A percentile compares a stretch with the other conserved stretches of the same genome.
Evolutionary conservation across 1,284 basidiomycete species (phyloP).

Genomic region (Porogramme epimiltina): DNA sequence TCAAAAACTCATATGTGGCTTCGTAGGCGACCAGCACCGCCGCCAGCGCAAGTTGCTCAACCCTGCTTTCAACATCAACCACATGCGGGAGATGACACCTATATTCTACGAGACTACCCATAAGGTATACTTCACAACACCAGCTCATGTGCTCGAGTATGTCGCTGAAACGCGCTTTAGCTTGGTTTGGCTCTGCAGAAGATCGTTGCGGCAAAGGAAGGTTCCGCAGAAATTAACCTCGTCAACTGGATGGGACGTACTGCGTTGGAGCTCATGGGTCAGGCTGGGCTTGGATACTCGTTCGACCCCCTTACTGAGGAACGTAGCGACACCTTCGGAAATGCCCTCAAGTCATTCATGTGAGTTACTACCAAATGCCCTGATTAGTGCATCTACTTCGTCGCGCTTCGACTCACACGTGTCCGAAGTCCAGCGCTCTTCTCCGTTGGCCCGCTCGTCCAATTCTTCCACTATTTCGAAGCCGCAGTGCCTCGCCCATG

Average conservation of each 20-base stretch:
- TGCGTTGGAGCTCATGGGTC: conserved; percentile 22
- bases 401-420: not conserved
- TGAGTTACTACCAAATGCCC: not conserved
- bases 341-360: conserved; percentile 13
- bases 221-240: conserved; percentile 17
- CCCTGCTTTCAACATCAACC: conserved; percentile 10
- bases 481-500: conserved; percentile 6
- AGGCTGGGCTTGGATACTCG: conserved; percentile 21
- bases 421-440: conserved; percentile 7
- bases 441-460: conserved; percentile 2
- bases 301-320: conserved; percentile 20
- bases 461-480: conserved; percentile 11
- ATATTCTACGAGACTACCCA: conserved; percentile 7
- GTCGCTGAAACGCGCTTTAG: not conserved
- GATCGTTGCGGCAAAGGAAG: not conserved
- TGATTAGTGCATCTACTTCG: not conserved
- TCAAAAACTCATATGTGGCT: not conserved
- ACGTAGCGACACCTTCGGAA: conserved; percentile 4
- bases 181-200: conserved; percentile 8
- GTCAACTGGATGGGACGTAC: conserved; percentile 22
- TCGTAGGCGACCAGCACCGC: conserved; percentile 7
- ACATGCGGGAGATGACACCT: conserved; percentile 15
- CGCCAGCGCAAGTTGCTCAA: conserved; percentile 17
- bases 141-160: not conserved
- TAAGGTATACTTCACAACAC: not conserved